Evolutionary conservation across 164 flowering plant genomes (phyloP), one percentile per base, ranked within the genome.

Genomic region (Dillenia turbinata): DNA sequence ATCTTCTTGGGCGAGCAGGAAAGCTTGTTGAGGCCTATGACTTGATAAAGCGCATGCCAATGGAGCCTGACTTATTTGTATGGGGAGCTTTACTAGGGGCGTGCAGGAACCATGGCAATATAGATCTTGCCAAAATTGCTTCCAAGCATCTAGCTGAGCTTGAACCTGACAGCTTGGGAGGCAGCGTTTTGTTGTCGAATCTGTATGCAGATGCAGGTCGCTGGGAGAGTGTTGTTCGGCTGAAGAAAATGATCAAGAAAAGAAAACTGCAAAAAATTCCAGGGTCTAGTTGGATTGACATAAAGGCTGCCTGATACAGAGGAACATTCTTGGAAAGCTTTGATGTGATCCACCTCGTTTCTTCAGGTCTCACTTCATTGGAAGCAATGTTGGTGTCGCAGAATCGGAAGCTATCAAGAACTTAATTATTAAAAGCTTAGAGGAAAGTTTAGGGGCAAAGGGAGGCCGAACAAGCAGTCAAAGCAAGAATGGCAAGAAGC

Each of bases 81-180:
- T 94, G 97, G 98, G 96, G 96, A 48, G 92, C 97, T 46, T 66
- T 90, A 44, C 68, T 90, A 48, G 96, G 95, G 17, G 92, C 93
- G 5, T 90, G 97, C 68, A 80, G 78, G 71, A 82, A 54, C 44
- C 85, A 86, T 73, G 88, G 88, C 22, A 73, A 86, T 61, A 69
- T 88, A n/a, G 88, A 84, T 24, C 80, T 92, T 11, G 96, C 88
- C 19, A 83, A 84, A 70, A 56, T 79, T 9, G 93, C 93, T 9
- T 86, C 89, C 8, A 70, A 72, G 68, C 79, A 79, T 54, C 64
- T 90, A 62, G 58, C 72, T 45, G 74, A 72, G 71, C 88, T 88
- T 14, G 96, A 92, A 66, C 95, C 96, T 9, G 73, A 56, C 47
- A 84, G 80, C 72, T 74, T 77, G 1, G 92, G 88, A 43, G 79